These are phyloP conservation scores for Chaetomidium leptoderma DNA, from an alignment of 495 filamentous ascomycete species.

Conservation along the genomic window DNA sequence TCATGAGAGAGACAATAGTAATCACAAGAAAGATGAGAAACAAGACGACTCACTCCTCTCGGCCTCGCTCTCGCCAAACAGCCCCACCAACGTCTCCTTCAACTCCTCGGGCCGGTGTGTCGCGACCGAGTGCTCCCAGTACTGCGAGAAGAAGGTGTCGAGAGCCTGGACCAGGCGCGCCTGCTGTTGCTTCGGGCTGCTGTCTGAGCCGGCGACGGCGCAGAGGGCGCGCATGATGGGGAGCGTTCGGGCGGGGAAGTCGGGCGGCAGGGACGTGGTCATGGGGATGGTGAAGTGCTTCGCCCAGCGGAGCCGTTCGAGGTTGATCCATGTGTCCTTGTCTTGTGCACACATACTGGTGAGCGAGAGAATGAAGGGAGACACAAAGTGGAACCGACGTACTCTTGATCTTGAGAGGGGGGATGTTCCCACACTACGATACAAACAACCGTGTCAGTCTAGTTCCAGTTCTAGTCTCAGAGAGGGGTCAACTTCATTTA, in stretches of 20 bases:
- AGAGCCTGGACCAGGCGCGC: constrained; percentile 43
- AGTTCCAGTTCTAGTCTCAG: not conserved
- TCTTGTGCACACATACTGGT: constrained; percentile 41
- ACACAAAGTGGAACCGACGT: constrained; percentile 15
- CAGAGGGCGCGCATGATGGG: constrained; percentile 48
- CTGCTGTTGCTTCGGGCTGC: constrained; percentile 23
- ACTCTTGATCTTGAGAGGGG: constrained; percentile 68
- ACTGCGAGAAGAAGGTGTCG: constrained; percentile 50
- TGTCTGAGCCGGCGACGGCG: constrained; percentile 29
- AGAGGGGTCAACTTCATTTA: constrained; percentile 16
- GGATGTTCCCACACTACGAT: constrained; percentile 51
- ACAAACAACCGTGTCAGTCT: not conserved
- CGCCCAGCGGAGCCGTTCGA: constrained; percentile 61
- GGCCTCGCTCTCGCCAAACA: constrained; percentile 50
- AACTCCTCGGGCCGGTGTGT: constrained; percentile 51
- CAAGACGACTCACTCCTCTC: constrained; percentile 33
- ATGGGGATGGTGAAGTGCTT: constrained; percentile 58
- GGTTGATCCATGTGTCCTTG: constrained; percentile 61
- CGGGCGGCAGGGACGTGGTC: constrained; percentile 41
- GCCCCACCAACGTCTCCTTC: constrained; percentile 38
- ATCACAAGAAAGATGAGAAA: not conserved
- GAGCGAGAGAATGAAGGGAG: not conserved
- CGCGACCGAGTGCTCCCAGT: constrained; percentile 53
- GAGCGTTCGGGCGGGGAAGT: constrained; percentile 59
- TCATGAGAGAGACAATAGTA: too few species aligned